Base-by-base conservation (phyloP, 352 stramenopile species). In the Pythium insidiosum region DNA sequence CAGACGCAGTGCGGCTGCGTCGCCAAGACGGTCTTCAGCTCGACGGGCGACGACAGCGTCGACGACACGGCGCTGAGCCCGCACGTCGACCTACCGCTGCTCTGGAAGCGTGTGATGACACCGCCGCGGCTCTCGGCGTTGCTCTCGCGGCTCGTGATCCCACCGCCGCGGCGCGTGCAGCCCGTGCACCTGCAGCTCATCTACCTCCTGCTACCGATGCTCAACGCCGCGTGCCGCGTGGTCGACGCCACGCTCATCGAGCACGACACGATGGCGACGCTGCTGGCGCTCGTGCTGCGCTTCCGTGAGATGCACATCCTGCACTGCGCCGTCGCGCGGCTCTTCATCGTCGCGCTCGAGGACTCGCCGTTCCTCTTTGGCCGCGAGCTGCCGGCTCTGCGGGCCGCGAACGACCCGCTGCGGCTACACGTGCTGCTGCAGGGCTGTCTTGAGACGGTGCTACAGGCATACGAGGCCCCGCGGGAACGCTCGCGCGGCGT, bases 201-300 rank as follows among this genome's bases (percentile, higher is more conserved):
- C 37, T 89, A 87, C 51, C 45, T 89, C 20, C 68, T 87, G 57
- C 68, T 87, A 2, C 77, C 77, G 15, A 74, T 87, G n/a, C 51
- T 89, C 4, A 84, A 84, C 43, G 71, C 84, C 26, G 77, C 72
- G 1, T 89, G 77, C 44, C 68, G 59, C 1, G 58, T 63, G 10
- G 69, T 83, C 4, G 77, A 89, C 36, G 53, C 45, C 0, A 45
- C 66, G 4, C 47, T 83, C 16, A 66, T 80, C 40, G 37, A 48
- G 0, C 38, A 61, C 13, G 47, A 62, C 43, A 68, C 61, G 2
- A 68, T 86, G 20, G 63, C 78, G 34, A 31, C 47, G 12, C 50
- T 80, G 5, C 79, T 98, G 16, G 83, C 97, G 50, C 58, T 98
- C 21, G 82, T 98, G 39, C 53, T 95, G 15, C 72, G 89, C 9